Conservation (phyloP, 768 basidiomycete genomes). For the Trametes villosa region DNA sequence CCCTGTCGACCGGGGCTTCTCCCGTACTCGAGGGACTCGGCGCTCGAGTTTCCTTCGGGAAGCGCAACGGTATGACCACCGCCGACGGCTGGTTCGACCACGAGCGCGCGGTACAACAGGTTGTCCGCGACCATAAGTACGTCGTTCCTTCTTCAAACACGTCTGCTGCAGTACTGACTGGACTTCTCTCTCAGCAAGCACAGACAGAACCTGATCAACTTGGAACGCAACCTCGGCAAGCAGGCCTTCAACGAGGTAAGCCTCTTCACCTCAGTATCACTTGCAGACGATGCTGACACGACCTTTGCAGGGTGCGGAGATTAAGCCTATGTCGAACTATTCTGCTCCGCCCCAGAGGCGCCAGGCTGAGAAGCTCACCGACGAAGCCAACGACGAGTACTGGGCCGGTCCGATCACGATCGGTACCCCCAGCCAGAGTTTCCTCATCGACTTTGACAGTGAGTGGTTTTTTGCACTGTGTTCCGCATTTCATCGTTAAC, state of each 20-base stretch:
- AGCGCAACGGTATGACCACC: conserved; percentile 15
- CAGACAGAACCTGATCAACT: conserved; percentile 23
- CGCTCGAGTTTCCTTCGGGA: conserved; percentile 15
- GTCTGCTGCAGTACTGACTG: background rate
- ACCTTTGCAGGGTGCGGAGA: conserved; percentile 14
- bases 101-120: conserved; percentile 6
- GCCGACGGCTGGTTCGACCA: conserved; percentile 24
- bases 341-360: conserved; percentile 13
- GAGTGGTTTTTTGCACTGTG: background rate
- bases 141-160: background rate
- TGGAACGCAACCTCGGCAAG: conserved; percentile 16
- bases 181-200: conserved; percentile 21
- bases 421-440: conserved; percentile 46
- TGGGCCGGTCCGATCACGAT: conserved; percentile 51
- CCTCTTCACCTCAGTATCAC: too few relatives aligned
- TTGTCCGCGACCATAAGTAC: conserved; percentile 18
- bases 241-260: conserved; percentile 15
- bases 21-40: conserved; percentile 14
- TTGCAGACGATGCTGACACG: background rate
- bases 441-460: conserved; percentile 28
- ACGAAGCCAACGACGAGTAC: conserved; percentile 26
- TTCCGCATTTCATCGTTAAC: background rate
- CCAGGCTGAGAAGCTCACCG: conserved; percentile 27
- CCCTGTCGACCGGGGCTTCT: conserved; percentile 10
- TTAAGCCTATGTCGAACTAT: conserved; percentile 14